Conservation (phyloP, 2,329 filamentous ascomycete genomes). For the Parascedosporium putredinis region DNA sequence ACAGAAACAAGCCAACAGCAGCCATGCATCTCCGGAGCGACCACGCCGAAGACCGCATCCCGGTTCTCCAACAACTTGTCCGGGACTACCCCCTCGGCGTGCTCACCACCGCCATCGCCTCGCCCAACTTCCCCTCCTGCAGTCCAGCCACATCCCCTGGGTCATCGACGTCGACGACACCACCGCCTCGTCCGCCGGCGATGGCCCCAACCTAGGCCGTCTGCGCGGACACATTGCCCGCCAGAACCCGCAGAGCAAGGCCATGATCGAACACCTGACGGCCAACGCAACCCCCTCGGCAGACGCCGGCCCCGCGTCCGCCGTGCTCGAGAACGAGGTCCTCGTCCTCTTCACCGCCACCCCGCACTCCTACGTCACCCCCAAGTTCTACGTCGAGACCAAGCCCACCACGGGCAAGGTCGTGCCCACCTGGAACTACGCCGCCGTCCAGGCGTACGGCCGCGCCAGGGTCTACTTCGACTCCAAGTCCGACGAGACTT, state of each 20-base stretch:
- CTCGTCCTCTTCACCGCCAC: constrained; percentile 49
- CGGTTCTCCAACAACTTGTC: constrained; percentile 44
- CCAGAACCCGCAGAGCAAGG: constrained; percentile 53
- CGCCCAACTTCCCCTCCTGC: constrained; percentile 39
- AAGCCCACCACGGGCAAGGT: constrained; percentile 56
- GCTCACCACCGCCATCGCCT: constrained; percentile 50
- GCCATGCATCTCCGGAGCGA: constrained; percentile 47
- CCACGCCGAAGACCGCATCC: constrained; percentile 41
- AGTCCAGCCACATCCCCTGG: constrained; percentile 52
- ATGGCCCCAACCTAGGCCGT: constrained; percentile 28
- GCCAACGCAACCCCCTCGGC: constrained; percentile 6
- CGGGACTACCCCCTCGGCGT: constrained; percentile 50
- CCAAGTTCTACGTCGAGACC: constrained; percentile 57
- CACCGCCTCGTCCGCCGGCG: constrained; percentile 27
- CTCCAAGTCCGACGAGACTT: constrained; percentile 30
- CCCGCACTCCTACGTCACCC: constrained; percentile 54
- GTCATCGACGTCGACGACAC: constrained; percentile 34
- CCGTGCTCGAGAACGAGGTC: constrained; percentile 40
- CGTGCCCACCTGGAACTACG: constrained; percentile 62
- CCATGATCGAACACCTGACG: constrained; percentile 40
- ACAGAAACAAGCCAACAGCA: constrained; percentile 7
- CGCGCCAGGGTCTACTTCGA: constrained; percentile 43
- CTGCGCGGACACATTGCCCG: constrained; percentile 54
- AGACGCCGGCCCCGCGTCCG: constrained; percentile 9
- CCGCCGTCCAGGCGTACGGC: constrained; percentile 54